phyloP scores from a whole-genome alignment of 805 yeast species.

The Nakazawaea holstii region DNA sequence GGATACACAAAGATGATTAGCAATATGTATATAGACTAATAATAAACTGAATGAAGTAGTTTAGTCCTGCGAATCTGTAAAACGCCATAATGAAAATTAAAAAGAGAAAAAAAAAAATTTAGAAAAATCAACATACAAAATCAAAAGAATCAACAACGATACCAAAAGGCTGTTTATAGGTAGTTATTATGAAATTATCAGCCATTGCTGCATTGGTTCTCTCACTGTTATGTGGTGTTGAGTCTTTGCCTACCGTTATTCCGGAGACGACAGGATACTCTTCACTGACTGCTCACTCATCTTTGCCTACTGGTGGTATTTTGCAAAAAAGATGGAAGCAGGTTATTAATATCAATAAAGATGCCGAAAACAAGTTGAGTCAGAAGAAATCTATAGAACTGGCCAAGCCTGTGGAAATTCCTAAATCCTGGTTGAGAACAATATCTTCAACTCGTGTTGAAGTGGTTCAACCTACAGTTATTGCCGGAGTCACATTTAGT shows the following conservation, averaged over 20 bases:
- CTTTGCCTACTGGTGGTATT: not conserved
- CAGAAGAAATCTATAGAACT: conserved; percentile 6
- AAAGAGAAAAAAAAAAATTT: too few species aligned
- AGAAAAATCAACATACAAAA: too few species aligned
- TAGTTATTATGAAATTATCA: not conserved
- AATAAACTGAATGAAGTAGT: too few species aligned
- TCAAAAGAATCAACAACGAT: too few species aligned
- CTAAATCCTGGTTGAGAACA: conserved; percentile 71
- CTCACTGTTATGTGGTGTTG: not conserved
- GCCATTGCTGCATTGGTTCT: not conserved
- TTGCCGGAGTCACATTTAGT: conserved; percentile 58
- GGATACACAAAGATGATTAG: too few species aligned
- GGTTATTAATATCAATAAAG: conserved; percentile 5
- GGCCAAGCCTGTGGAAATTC: conserved; percentile 27
- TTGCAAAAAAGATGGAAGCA: conserved; percentile 8
- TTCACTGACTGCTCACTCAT: not conserved
- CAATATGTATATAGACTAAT: too few species aligned
- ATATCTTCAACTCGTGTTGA: conserved; percentile 51
- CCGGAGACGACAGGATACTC: conserved; percentile 3
- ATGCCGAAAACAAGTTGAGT: conserved; percentile 6
- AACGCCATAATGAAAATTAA: too few species aligned
- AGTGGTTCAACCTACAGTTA: conserved; percentile 57
- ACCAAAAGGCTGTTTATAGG: too few species aligned
- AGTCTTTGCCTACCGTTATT: not conserved
- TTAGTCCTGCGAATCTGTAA: too few species aligned